Conservation (phyloP, 2,329 filamentous ascomycete species). For the Phoma herbarum region DNA sequence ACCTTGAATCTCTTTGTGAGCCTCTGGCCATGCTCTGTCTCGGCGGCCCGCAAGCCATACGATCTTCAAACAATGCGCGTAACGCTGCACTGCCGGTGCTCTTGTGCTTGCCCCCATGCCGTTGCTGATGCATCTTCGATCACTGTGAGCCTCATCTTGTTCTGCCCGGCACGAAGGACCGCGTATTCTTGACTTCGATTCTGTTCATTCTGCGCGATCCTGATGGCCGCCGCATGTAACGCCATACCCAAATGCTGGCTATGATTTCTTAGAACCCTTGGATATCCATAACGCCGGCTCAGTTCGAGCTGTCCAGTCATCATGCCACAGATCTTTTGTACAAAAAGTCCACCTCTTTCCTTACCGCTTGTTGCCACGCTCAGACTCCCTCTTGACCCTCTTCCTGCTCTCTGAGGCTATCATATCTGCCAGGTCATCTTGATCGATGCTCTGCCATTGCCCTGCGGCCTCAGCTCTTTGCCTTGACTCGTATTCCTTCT, state of each 20-base stretch:
- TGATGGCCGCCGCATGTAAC: conserved; percentile 29
- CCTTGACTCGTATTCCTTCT: conserved; percentile 78
- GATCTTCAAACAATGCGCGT: neutral
- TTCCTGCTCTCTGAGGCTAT: conserved; percentile 93
- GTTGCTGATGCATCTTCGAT: conserved; percentile 2
- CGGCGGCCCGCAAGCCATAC: neutral
- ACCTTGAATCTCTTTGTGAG: neutral
- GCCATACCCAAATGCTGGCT: conserved; percentile 40
- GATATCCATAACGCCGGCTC: conserved; percentile 37
- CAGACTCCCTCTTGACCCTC: conserved; percentile 85
- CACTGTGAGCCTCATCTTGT: conserved; percentile 19
- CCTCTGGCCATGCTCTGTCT: neutral
- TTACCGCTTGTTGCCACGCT: conserved; percentile 70
- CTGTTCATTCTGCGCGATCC: conserved; percentile 36
- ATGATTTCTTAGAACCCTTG: conserved; percentile 20
- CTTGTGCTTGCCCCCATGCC: neutral
- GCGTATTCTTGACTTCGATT: conserved; percentile 36
- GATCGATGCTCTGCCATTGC: conserved; percentile 77
- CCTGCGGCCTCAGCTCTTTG: conserved; percentile 67
- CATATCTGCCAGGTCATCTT: conserved; percentile 94
- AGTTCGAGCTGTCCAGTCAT: conserved; percentile 28
- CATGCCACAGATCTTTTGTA: conserved; percentile 34
- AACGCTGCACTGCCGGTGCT: neutral
- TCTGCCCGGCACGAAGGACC: conserved; percentile 10
- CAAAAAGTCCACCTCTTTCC: conserved; percentile 26